Conservation (phyloP, 2,329 filamentous ascomycete genomes). For the Cladosporium velox region DNA sequence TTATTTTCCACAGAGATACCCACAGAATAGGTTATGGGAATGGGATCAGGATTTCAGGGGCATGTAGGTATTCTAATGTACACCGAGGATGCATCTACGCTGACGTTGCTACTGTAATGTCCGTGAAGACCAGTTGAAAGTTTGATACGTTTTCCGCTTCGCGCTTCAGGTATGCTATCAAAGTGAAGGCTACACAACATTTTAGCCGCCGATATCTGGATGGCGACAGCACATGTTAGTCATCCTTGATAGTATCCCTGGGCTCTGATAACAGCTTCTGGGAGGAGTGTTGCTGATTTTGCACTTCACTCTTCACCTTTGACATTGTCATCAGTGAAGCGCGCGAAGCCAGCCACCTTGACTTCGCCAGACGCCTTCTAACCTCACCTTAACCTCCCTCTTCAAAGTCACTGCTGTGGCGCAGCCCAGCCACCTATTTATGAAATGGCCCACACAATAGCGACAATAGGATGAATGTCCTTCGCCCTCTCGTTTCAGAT, state of each 20-base stretch:
- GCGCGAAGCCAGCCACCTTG: neutral
- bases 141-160: neutral
- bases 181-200: neutral
- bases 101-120: neutral
- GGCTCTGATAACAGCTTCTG: neutral
- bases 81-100: neutral
- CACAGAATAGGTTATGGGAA: neutral
- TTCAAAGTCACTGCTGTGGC: neutral
- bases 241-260: neutral
- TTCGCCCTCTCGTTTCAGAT: neutral
- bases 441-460: neutral
- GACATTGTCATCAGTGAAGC: neutral
- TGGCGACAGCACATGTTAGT: neutral
- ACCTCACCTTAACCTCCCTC: neutral
- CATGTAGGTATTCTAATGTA: slow-evolving; percentile 4
- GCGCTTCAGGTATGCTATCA: neutral
- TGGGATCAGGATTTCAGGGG: neutral
- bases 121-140: neutral
- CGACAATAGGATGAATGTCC: neutral
- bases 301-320: neutral
- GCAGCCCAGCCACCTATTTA: neutral
- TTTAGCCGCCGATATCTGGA: neutral
- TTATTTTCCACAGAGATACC: slow-evolving; percentile 2
- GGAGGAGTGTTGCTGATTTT: neutral
- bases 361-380: neutral